phyloP scores from a whole-genome alignment of 805 yeast species.

The Suhomyces vadensis region DNA sequence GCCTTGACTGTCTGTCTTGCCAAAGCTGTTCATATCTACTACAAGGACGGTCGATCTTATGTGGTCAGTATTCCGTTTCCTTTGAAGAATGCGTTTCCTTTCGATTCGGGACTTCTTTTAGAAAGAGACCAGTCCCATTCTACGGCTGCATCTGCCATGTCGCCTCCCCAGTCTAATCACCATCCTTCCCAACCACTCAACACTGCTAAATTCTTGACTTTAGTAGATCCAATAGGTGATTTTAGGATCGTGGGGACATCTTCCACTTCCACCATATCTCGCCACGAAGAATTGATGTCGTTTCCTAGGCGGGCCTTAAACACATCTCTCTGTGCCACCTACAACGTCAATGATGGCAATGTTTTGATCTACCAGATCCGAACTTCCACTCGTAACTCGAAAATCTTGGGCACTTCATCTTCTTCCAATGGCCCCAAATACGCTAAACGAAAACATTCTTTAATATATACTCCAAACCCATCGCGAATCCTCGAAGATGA shows the following conservation, averaged over 20 bases:
- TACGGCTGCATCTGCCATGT: neutral
- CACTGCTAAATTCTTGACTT: constrained; percentile 54
- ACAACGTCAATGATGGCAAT: constrained; percentile 44
- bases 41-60: constrained; percentile 57
- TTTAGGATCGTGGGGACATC: constrained; percentile 72
- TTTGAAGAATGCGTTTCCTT: constrained; percentile 60
- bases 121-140: constrained; percentile 45
- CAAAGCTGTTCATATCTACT: constrained; percentile 64
- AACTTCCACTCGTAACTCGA: constrained; percentile 25
- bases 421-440: constrained; percentile 10
- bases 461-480: constrained; percentile 43
- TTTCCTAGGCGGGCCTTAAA: constrained; percentile 49
- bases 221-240: constrained; percentile 74
- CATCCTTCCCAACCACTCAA: constrained; percentile 24
- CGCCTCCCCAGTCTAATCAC: neutral
- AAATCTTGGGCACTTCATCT: constrained; percentile 13
- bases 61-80: constrained; percentile 70
- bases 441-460: constrained; percentile 27
- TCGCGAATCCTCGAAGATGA: constrained; percentile 46
- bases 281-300: constrained; percentile 54
- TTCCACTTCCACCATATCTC: constrained; percentile 62
- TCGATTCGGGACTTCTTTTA: constrained; percentile 65
- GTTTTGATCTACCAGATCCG: constrained; percentile 60
- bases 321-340: constrained; percentile 55
- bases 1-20: constrained; percentile 62